phyloP scores from a whole-genome alignment of 208 protist species.

The Trypanosomatidae sp. region DNA sequence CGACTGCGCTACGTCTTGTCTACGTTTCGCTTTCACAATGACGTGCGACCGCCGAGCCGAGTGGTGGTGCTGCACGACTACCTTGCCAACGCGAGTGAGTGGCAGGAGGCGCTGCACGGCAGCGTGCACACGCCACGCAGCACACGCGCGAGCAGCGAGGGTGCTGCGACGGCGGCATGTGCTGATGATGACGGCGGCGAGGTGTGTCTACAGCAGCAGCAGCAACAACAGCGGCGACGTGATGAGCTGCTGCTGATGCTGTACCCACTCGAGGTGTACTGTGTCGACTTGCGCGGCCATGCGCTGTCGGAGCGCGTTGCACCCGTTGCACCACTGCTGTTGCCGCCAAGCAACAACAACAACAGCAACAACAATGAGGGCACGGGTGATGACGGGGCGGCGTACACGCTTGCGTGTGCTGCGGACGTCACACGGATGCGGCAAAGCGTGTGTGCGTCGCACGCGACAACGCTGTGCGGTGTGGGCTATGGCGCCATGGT shows the following conservation, averaged over 20 bases:
- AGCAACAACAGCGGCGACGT: too few relatives aligned
- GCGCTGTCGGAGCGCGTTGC: conserved; percentile 22
- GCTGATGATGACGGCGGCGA: too few relatives aligned
- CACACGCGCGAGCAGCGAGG: too few relatives aligned
- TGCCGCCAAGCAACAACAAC: too few relatives aligned
- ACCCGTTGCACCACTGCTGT: background rate
- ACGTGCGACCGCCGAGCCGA: conserved; percentile 44
- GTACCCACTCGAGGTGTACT: conserved; percentile 65
- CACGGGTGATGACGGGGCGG: conserved; percentile 2
- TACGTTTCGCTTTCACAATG: conserved; percentile 70
- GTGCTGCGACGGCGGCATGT: too few relatives aligned
- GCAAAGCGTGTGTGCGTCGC: conserved; percentile 35
- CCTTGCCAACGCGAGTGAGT: conserved; percentile 28
- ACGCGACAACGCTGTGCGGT: conserved; percentile 18
- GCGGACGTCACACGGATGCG: conserved; percentile 44
- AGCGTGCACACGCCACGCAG: conserved; percentile 24
- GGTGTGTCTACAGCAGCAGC: too few relatives aligned
- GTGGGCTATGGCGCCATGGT: conserved; percentile 72
- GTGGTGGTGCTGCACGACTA: conserved; percentile 69
- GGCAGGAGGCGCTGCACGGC: conserved; percentile 48
- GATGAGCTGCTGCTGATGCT: conserved; percentile 9
- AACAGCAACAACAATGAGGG: too few relatives aligned
- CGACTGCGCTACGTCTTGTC: conserved; percentile 41
- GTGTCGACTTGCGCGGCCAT: conserved; percentile 64
- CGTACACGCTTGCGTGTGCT: conserved; percentile 26